phyloP scores from a whole-genome alignment of 208 protist species.

The Trypanosoma cruzi region DNA sequence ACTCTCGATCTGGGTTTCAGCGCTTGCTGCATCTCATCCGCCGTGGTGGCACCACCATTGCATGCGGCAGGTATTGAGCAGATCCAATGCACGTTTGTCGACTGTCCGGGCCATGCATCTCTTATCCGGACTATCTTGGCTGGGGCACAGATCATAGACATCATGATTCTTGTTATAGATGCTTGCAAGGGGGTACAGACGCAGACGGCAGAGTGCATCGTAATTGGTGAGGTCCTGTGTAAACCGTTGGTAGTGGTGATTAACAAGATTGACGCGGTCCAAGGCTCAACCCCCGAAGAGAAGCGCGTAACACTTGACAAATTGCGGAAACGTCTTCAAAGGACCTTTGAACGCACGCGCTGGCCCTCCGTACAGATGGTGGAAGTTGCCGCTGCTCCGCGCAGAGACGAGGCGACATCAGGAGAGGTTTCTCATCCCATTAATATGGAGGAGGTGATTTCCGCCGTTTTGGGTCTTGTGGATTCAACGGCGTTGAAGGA shows the following conservation, averaged over 20 bases:
- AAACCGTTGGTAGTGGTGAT: constrained; percentile 94
- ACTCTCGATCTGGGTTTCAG: constrained; percentile 99
- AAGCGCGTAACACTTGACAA: constrained; percentile 45
- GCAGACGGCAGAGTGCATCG: constrained; percentile 97
- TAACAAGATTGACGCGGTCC: constrained; percentile 96
- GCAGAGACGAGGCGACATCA: constrained; percentile 5
- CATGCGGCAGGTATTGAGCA: constrained; percentile 33
- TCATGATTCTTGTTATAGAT: constrained; percentile 98
- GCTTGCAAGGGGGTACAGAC: constrained; percentile 97
- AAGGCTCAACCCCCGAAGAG: constrained; percentile 29
- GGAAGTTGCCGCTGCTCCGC: constrained; percentile 65
- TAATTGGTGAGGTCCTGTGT: constrained; percentile 77
- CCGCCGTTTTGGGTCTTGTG: constrained; percentile 38
- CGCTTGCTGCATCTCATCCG: constrained; percentile 44
- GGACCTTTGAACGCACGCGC: constrained; percentile 71
- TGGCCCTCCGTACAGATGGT: constrained; percentile 75
- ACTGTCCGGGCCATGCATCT: constrained; percentile 98
- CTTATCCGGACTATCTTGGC: constrained; percentile 98
- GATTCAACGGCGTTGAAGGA: constrained; percentile 30
- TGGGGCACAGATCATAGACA: constrained; percentile 98
- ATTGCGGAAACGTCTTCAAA: constrained; percentile 46
- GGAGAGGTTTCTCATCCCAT: constrained; percentile 20
- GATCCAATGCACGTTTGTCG: constrained; percentile 95
- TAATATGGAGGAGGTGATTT: constrained; percentile 42
- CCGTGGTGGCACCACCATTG: constrained; percentile 13